These are phyloP conservation scores for Sungouiella blattae DNA, from an alignment of 805 yeast genomes.

Conservation along the genomic window DNA sequence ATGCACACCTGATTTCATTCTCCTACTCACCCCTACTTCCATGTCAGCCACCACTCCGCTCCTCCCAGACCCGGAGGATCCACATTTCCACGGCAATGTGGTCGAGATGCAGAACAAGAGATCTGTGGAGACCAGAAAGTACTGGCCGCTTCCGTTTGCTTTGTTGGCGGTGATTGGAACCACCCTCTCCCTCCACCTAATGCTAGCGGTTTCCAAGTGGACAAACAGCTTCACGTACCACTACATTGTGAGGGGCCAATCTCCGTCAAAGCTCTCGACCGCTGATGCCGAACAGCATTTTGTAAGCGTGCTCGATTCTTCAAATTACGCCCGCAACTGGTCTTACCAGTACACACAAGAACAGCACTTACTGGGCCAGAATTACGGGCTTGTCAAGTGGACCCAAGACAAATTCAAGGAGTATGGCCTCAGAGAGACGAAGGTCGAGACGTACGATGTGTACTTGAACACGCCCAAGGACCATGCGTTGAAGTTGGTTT, in stretches of 20 bases:
- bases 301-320: conserved; percentile 1
- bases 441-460: conserved; percentile 7
- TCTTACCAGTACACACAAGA: conserved; percentile 7
- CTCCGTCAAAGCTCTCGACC: conserved; percentile 2
- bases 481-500: conserved; percentile 5
- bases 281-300: conserved; percentile 3
- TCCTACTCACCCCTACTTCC: background rate
- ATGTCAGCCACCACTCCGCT: conserved; percentile 1
- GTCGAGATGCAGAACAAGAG: background rate
- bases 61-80: background rate
- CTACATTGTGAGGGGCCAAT: conserved; percentile 2
- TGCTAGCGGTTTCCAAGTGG: background rate
- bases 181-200: background rate
- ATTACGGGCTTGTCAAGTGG: conserved; percentile 4
- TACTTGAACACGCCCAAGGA: conserved; percentile 6
- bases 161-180: conserved; percentile 3
- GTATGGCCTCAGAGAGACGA: conserved; percentile 4
- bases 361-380: conserved; percentile 6
- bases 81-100: background rate
- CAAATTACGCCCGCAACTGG: conserved; percentile 8
- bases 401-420: conserved; percentile 5
- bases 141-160: conserved; percentile 5
- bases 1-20: no score
- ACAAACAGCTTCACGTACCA: background rate
- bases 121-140: background rate